Evolutionary conservation across 306 rosid species (phyloP).

Genomic region (Vigna hirtella): DNA sequence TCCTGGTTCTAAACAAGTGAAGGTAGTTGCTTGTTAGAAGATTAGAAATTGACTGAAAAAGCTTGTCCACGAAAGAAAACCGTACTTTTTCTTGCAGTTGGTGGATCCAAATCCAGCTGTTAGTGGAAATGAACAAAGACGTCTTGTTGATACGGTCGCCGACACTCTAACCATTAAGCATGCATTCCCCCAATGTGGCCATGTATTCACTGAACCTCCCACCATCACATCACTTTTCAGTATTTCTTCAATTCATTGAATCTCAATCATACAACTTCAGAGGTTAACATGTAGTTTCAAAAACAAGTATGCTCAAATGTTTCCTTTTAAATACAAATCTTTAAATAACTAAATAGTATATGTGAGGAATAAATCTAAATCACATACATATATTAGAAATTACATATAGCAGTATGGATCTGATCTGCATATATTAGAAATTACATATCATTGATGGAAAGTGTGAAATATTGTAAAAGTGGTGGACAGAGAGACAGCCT

Average conservation of each 20-base stretch:
- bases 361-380: no score
- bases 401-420: no score
- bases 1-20: neutral
- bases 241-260: neutral
- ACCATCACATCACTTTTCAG: neutral
- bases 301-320: no score
- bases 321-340: no score
- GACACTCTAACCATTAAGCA: neutral
- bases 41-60: neutral
- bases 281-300: neutral
- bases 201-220: neutral
- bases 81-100: neutral
- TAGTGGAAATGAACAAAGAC: neutral
- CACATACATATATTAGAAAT: no score
- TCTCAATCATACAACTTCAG: neutral
- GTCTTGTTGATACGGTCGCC: no score
- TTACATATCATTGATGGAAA: no score
- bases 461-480: no score
- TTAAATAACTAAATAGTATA: no score
- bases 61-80: neutral
- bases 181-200: neutral
- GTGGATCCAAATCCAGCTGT: neutral
- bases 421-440: no score
- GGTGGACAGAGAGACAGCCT: neutral
- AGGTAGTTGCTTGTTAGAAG: neutral